Conservation (phyloP, 371 early-diverging fungal genomes). For the Circinella minor region DNA sequence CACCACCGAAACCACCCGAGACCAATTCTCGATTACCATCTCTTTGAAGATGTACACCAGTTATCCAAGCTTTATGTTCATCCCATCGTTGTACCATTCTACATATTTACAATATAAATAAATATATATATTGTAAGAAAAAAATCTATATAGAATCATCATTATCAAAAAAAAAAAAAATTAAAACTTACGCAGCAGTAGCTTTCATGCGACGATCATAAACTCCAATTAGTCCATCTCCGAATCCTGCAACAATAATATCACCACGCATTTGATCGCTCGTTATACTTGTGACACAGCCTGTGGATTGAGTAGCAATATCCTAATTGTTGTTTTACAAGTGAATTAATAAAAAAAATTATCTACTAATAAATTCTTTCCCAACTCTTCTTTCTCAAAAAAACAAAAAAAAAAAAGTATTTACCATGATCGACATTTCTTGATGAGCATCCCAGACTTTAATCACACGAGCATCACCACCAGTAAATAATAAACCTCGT, state of each 20-base stretch:
- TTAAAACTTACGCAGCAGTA: conserved; percentile 48
- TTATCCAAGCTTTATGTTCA: conserved; percentile 70
- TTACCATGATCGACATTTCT: conserved; percentile 74
- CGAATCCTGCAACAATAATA: conserved; percentile 79
- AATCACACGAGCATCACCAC: conserved; percentile 75
- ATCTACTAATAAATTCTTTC: neutral
- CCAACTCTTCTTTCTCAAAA: neutral
- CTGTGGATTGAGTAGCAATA: conserved; percentile 70
- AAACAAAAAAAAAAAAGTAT: conserved; percentile 5
- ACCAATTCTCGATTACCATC: conserved; percentile 66
- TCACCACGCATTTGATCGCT: conserved; percentile 72
- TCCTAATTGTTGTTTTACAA: conserved; percentile 44
- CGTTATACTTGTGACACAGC: conserved; percentile 73
- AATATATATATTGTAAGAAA: neutral
- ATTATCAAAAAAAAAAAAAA: neutral
- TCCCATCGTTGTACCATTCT: conserved; percentile 67
- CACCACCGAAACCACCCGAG: conserved; percentile 68
- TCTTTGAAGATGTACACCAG: conserved; percentile 68
- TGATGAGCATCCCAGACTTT: conserved; percentile 87
- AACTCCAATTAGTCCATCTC: conserved; percentile 80
- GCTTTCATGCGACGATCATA: conserved; percentile 75
- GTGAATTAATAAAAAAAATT: neutral
- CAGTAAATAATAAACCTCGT: conserved; percentile 69
- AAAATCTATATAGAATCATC: neutral
- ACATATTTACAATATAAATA: neutral